Percentiles rank a stretch among this genome's conserved stretches.
Evolutionary conservation across 2,329 filamentous ascomycete genomes (phyloP).

Genomic region (Clarireedia monteithiana): DNA sequence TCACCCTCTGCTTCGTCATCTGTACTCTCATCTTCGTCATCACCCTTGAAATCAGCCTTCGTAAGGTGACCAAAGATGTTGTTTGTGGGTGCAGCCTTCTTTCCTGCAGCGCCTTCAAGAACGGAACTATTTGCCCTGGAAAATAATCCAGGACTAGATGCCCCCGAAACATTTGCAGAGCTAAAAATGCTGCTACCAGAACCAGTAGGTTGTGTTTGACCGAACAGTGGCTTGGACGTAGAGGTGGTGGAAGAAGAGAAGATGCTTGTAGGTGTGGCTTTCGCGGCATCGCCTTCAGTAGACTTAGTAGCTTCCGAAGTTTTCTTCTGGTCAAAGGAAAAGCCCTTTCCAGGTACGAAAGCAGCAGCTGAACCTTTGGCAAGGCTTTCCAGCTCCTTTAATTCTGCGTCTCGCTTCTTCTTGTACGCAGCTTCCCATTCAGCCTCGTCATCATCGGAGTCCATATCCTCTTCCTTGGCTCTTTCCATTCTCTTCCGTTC

Average conservation of each 20-base stretch:
- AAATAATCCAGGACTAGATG: constrained; percentile 22
- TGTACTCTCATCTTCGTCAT: constrained; percentile 34
- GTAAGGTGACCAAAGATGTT: constrained; percentile 57
- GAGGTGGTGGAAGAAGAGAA: background rate
- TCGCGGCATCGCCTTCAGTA: background rate
- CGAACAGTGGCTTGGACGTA: constrained; percentile 15
- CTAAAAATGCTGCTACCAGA: constrained; percentile 17
- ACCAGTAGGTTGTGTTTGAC: constrained; percentile 32
- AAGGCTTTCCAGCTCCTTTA: constrained; percentile 17
- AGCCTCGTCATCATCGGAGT: constrained; percentile 24
- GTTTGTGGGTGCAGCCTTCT: constrained; percentile 18
- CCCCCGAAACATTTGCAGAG: constrained; percentile 20
- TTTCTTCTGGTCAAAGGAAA: constrained; percentile 10
- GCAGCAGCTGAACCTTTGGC: constrained; percentile 14
- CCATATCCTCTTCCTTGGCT: constrained; percentile 25
- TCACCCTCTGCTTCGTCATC: constrained; percentile 37
- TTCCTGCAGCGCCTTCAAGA: constrained; percentile 19
- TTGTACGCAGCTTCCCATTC: constrained; percentile 22
- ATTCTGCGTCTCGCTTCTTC: constrained; percentile 14
- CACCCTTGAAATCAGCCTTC: constrained; percentile 36
- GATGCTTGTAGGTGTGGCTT: background rate
- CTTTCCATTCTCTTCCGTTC: constrained; percentile 23
- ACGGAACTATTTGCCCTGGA: constrained; percentile 21
- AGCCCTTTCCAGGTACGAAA: constrained; percentile 16
- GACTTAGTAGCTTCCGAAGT: background rate